phyloP scores from a whole-genome alignment of 148 eudicot genomes.

The Hydrangea macrophylla region DNA sequence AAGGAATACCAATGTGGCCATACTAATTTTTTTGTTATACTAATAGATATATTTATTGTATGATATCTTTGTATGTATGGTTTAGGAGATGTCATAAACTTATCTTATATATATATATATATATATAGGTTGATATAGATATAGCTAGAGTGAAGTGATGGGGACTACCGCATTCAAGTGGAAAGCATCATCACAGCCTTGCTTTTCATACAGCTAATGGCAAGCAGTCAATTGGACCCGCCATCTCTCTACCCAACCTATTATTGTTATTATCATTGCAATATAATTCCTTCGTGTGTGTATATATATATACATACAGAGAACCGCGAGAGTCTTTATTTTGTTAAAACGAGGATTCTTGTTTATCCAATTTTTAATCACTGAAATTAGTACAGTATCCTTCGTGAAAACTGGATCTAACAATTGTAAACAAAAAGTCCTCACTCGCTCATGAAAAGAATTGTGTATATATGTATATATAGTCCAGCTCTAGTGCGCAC shows the following conservation, averaged over 20 bases:
- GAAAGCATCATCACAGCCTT: slow-evolving; percentile 15
- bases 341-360: too few species aligned
- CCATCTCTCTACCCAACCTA: slow-evolving; percentile 19
- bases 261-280: not conserved
- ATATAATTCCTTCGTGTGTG: not conserved
- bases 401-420: too few species aligned
- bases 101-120: too few species aligned
- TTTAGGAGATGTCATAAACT: not conserved
- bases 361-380: too few species aligned
- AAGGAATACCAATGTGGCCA: slow-evolving; percentile 14
- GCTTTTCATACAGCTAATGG: slow-evolving; percentile 66
- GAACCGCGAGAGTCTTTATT: not conserved
- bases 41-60: not conserved
- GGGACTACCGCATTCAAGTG: slow-evolving; percentile 17
- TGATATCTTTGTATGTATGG: not conserved
- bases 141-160: slow-evolving; percentile 2
- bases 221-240: slow-evolving; percentile 53
- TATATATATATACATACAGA: too few species aligned
- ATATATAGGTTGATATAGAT: not conserved
- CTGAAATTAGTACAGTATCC: too few species aligned
- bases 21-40: too few species aligned
- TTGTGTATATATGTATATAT: too few species aligned
- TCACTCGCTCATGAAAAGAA: too few species aligned
- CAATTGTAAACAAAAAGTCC: too few species aligned
- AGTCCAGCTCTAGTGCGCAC: too few species aligned